Evolutionary conservation across 2,329 filamentous ascomycete genomes (phyloP).

Genomic region (Pseudocercospora macadamiae): DNA sequence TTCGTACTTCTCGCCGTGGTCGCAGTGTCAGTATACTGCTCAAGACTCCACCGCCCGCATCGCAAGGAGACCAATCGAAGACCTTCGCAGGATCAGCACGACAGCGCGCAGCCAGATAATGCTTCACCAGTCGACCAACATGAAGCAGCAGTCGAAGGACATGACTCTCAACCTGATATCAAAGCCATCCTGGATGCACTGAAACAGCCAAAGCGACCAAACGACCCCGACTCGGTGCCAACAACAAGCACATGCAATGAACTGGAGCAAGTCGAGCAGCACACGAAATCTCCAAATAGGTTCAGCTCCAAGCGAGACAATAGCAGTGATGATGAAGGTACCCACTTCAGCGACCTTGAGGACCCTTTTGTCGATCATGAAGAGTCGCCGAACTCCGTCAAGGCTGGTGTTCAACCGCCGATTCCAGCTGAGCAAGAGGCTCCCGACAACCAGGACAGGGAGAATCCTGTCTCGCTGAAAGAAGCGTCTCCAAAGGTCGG

Average conservation of each 20-base stretch:
- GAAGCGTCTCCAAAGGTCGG: too few species aligned
- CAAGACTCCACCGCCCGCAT: constrained; percentile 8
- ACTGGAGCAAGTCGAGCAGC: neutral
- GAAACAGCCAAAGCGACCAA: neutral
- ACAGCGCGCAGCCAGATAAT: neutral
- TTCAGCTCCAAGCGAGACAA: neutral
- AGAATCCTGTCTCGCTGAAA: neutral
- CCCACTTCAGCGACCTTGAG: constrained; percentile 19
- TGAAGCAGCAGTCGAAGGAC: neutral
- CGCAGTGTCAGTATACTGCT: constrained; percentile 10
- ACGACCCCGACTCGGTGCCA: neutral
- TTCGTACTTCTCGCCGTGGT: constrained; percentile 12
- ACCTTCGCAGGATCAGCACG: neutral
- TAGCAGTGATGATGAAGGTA: constrained; percentile 12
- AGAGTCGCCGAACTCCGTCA: too few species aligned
- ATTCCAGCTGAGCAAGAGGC: too few species aligned
- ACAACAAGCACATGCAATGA: neutral
- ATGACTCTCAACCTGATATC: neutral
- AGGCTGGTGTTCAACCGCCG: too few species aligned
- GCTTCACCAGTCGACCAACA: neutral
- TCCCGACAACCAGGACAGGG: too few species aligned
- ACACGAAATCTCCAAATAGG: neutral
- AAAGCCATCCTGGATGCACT: neutral
- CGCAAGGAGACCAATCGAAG: neutral
- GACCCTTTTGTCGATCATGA: constrained; percentile 22